phyloP scores from a whole-genome alignment of 1,284 basidiomycete genomes.

The Rhodotorula sp. region DNA sequence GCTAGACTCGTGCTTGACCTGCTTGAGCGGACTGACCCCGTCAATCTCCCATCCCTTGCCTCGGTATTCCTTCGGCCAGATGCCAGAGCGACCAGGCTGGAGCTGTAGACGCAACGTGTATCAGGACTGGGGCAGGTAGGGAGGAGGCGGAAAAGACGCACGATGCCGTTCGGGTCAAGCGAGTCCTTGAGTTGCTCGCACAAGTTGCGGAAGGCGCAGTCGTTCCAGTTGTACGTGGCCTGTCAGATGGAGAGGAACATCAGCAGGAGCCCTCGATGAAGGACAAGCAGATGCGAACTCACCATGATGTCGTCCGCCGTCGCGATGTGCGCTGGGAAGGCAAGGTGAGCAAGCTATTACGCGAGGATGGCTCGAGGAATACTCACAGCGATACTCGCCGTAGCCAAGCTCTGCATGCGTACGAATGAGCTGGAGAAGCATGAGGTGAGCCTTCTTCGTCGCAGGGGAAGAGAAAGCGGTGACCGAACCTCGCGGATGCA shows the following conservation, averaged over 20 bases:
- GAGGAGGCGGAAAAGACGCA: constrained; percentile 4
- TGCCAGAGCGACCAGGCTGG: constrained; percentile 41
- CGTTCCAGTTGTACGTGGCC: constrained; percentile 26
- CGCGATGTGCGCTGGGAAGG: constrained; percentile 30
- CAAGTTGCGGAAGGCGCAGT: constrained; percentile 41
- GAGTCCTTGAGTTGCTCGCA: constrained; percentile 45
- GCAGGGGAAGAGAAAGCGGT: too few species aligned
- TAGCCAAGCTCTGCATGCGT: constrained; percentile 42
- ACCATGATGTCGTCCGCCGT: constrained; percentile 39
- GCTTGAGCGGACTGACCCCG: constrained; percentile 6
- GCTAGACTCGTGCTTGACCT: background rate
- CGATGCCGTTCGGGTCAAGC: constrained; percentile 45
- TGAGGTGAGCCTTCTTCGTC: background rate
- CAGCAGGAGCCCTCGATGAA: background rate
- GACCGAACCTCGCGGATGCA: constrained; percentile 15
- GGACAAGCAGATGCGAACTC: background rate
- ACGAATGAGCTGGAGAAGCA: constrained; percentile 30
- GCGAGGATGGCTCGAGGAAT: background rate
- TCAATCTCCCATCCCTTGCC: constrained; percentile 23
- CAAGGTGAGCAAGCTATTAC: background rate
- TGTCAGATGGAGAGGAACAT: background rate
- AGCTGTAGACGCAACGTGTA: background rate
- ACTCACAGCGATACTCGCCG: constrained; percentile 30
- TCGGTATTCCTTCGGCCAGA: constrained; percentile 40
- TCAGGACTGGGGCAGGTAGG: too few species aligned